Evolutionary conservation across 176 grass and related monocot species (phyloP).

Genomic region (Carex parvula): DNA sequence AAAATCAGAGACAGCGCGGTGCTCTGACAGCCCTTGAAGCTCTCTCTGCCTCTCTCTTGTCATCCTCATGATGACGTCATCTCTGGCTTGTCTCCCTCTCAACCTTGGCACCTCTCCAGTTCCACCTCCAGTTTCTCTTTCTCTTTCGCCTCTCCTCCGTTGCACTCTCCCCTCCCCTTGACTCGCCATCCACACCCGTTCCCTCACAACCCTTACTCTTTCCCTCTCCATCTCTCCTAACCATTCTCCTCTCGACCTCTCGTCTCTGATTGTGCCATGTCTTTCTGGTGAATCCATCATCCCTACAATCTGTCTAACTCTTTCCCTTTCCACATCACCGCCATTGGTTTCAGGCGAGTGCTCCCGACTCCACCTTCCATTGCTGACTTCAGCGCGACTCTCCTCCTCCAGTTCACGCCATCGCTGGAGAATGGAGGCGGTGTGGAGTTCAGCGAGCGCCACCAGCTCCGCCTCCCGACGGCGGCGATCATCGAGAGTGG

Average conservation of each 20-base stretch:
- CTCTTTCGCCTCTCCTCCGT: not conserved
- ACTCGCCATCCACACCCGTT: constrained; percentile 52
- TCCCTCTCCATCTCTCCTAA: constrained; percentile 63
- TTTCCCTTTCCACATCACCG: constrained; percentile 22
- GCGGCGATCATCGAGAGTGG: constrained; percentile 65
- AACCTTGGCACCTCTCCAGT: not conserved
- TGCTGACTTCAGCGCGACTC: constrained; percentile 28
- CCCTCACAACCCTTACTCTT: constrained; percentile 57
- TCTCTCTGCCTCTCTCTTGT: constrained; percentile 65
- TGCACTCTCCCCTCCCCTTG: not conserved
- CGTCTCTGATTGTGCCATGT: not conserved
- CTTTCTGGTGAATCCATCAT: constrained; percentile 38
- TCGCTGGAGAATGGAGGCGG: constrained; percentile 84
- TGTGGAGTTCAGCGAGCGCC: constrained; percentile 79
- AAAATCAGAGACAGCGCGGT: constrained; percentile 61
- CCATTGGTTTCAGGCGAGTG: constrained; percentile 27
- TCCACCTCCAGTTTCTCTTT: not conserved
- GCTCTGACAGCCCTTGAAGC: constrained; percentile 78
- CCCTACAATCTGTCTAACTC: constrained; percentile 71
- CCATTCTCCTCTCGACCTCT: constrained; percentile 31
- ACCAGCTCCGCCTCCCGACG: constrained; percentile 86
- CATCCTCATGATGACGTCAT: constrained; percentile 39
- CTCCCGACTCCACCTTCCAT: constrained; percentile 32
- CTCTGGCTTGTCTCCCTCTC: constrained; percentile 22
- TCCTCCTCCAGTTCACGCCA: constrained; percentile 44